A percentile compares a stretch with the other conserved stretches of the same genome.
phyloP scores from a whole-genome alignment of 441 rosid species.

The Erodium trifolium region DNA sequence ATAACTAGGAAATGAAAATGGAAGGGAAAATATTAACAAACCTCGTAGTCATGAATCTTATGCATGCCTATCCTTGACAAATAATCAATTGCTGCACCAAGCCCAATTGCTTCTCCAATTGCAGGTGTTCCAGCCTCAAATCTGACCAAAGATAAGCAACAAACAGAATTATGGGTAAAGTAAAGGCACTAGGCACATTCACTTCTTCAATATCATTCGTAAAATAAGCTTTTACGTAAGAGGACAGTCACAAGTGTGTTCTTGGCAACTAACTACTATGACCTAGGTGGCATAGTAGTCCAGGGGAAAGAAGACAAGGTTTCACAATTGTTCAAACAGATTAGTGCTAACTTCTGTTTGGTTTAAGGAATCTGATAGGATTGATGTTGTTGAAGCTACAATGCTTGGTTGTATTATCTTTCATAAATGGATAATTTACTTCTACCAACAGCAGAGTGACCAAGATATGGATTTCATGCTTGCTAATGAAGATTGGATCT shows the following conservation, averaged over 20 bases:
- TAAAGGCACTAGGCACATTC: neutral
- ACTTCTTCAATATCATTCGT: neutral
- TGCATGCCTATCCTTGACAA: constrained; percentile 72
- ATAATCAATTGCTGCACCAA: constrained; percentile 85
- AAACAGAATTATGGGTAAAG: neutral
- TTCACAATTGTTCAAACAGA: too few species aligned
- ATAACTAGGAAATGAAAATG: constrained; percentile 6
- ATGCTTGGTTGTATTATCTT: too few species aligned
- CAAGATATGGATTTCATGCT: too few species aligned
- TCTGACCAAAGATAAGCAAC: constrained; percentile 32
- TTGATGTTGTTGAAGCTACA: too few species aligned
- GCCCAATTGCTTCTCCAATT: constrained; percentile 62
- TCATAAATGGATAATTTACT: too few species aligned
- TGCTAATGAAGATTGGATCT: too few species aligned
- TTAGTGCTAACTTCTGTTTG: too few species aligned
- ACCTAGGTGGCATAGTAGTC: neutral
- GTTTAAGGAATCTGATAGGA: too few species aligned
- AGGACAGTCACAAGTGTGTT: neutral
- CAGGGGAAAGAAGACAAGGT: too few species aligned
- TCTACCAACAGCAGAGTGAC: too few species aligned
- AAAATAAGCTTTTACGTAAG: neutral
- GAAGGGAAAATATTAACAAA: constrained; percentile 19
- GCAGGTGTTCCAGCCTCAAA: constrained; percentile 97
- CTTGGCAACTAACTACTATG: neutral
- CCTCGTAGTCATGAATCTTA: constrained; percentile 80